Evolutionary conservation across 331 rosid genomes (phyloP), one percentile per base, ranked within the genome.

Genomic region (Saraca asoca): DNA sequence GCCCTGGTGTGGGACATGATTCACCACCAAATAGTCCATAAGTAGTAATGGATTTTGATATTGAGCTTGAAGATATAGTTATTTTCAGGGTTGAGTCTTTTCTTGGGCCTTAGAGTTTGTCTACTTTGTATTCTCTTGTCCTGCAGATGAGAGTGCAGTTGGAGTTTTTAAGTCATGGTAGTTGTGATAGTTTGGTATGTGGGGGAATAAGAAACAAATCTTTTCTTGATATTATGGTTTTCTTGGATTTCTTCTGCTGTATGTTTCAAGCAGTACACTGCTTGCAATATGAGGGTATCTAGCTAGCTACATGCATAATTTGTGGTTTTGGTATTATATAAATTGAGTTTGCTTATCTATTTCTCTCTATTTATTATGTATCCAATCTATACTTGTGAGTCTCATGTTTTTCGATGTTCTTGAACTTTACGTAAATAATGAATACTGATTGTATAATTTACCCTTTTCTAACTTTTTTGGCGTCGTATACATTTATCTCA

Each of bases 1-100:
- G 96, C 74, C 96, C 96, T 3, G 96, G 96, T 0, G 85, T 86
- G 15, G 96, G 96, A 51, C 85, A 89, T 70, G 0, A 69, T 2
- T 0, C 43, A 6, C 84, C 91, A 34, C 94, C 88, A 42, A 0
- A 29, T 7, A 12, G 53, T 44, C 38, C 68, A 58, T 51, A 52
- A 71, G 9, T 24, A 24, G 31, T 15, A 31, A 1, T 16, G 37
- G 37, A 20, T 44, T 18, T 11, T 43, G 15, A 15, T 24, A 24
- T 24, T 24, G 31, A 24, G 6, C 35, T 34, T 46, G 51, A 42
- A 56, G 60, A 62, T 43, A 44, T 65, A 56, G 14, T 53, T 50
- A 56, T 24, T 31, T 33, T 59, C 45, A 43, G 29, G 31, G 31
- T 24, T 24, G 31, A 3, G 31, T 24, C n/a, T n/a, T 24, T 3